Percentiles rank a stretch among this genome's conserved stretches.
phyloP scores from a whole-genome alignment of 371 early-diverging fungal species.

The Rhizopus stolonifer region DNA sequence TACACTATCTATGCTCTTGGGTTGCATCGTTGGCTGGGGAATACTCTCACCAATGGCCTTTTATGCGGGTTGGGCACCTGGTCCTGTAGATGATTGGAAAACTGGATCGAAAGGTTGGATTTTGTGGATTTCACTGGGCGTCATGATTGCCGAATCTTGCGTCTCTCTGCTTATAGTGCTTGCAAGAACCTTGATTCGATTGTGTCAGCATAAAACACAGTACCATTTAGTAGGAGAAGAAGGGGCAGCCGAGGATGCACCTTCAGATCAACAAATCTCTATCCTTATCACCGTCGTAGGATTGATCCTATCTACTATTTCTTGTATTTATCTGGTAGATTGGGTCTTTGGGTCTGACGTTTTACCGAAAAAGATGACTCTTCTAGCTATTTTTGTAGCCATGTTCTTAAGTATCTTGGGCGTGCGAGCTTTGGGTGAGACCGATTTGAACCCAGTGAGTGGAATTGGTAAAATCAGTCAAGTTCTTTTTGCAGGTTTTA shows the following conservation, averaged over 20 bases:
- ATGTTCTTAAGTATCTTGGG: constrained; percentile 66
- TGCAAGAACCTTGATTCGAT: constrained; percentile 26
- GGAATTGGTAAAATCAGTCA: constrained; percentile 88
- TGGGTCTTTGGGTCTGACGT: constrained; percentile 54
- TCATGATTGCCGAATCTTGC: constrained; percentile 80
- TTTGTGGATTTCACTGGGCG: constrained; percentile 79
- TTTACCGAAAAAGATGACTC: constrained; percentile 52
- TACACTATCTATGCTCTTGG: constrained; percentile 69
- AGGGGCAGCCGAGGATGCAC: constrained; percentile 35
- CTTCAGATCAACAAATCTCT: constrained; percentile 53
- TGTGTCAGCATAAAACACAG: not conserved
- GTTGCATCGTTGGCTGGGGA: constrained; percentile 81
- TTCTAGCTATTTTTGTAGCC: constrained; percentile 58
- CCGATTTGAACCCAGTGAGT: constrained; percentile 80
- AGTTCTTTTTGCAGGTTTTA: constrained; percentile 73
- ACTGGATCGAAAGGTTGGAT: constrained; percentile 81
- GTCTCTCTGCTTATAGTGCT: constrained; percentile 64
- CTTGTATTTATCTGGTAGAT: constrained; percentile 63
- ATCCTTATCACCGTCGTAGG: constrained; percentile 60
- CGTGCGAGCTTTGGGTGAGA: constrained; percentile 77
- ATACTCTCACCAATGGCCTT: constrained; percentile 72
- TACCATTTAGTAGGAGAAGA: constrained; percentile 19
- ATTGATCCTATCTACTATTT: constrained; percentile 51
- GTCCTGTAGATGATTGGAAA: constrained; percentile 72
- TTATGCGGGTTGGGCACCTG: constrained; percentile 74